phyloP scores from a whole-genome alignment of 345 rosid species.

The Psidium friedrichsthalianum region DNA sequence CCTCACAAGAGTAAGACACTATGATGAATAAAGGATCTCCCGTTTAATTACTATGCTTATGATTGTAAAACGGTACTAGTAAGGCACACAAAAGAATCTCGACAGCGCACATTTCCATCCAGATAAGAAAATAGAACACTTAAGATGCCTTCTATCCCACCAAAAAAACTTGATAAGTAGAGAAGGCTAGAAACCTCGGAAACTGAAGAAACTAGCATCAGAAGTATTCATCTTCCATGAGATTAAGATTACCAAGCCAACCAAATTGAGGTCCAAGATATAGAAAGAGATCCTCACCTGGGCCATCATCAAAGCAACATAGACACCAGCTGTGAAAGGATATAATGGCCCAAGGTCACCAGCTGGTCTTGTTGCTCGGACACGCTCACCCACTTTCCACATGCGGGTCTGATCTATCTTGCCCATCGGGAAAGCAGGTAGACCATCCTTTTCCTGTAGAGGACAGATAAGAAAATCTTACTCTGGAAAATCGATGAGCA shows the following conservation, averaged over 20 bases:
- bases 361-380: constrained; percentile 49
- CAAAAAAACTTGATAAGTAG: background rate
- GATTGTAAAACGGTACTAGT: background rate
- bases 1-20: background rate
- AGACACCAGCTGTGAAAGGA: constrained; percentile 90
- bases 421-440: constrained; percentile 98
- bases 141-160: background rate
- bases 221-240: background rate
- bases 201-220: background rate
- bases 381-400: constrained; percentile 93
- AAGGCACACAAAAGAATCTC: background rate
- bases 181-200: background rate
- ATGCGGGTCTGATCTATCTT: constrained; percentile 89
- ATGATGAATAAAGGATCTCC: background rate
- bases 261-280: background rate
- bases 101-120: background rate
- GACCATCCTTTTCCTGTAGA: constrained; percentile 77
- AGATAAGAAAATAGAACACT: background rate
- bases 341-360: constrained; percentile 75
- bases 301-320: constrained; percentile 92
- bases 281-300: constrained; percentile 39
- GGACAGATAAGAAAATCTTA: background rate
- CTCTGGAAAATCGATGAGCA: background rate
- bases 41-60: background rate
- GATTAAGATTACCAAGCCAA: background rate